Evolutionary conservation across 768 basidiomycete genomes (phyloP).

Genomic region (Hypsizygus marmoreus): DNA sequence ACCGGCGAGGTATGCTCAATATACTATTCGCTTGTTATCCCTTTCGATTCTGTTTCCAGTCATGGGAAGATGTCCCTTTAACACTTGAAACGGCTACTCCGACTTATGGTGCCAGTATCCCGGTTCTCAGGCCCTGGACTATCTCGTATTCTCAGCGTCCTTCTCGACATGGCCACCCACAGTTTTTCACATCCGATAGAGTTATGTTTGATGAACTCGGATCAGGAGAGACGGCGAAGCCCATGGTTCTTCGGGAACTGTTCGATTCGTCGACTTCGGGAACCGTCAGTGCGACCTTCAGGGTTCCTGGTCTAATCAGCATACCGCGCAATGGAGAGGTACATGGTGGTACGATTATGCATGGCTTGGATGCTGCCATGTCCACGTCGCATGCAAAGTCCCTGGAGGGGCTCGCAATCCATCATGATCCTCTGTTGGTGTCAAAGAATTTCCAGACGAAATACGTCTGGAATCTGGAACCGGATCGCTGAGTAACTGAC

Average conservation of each 20-base stretch:
- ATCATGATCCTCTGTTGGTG: too few relatives aligned
- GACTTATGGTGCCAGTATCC: slow-evolving; percentile 35
- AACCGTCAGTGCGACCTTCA: slow-evolving; percentile 29
- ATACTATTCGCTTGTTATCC: too few relatives aligned
- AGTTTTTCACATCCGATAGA: too few relatives aligned
- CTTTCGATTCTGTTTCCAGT: slow-evolving; percentile 18
- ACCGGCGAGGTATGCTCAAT: too few relatives aligned
- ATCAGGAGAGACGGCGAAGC: too few relatives aligned
- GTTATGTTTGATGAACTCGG: too few relatives aligned
- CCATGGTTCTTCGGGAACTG: neutral
- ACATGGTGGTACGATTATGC: slow-evolving; percentile 29
- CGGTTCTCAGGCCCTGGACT: slow-evolving; percentile 34
- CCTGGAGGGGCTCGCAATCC: too few relatives aligned
- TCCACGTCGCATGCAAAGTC: too few relatives aligned
- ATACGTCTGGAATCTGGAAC: too few relatives aligned
- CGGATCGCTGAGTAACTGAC: too few relatives aligned
- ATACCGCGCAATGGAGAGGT: slow-evolving; percentile 26
- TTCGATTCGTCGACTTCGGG: slow-evolving; percentile 16
- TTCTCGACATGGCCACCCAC: neutral
- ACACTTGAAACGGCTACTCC: slow-evolving; percentile 41
- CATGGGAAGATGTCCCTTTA: slow-evolving; percentile 40
- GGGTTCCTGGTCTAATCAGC: slow-evolving; percentile 24
- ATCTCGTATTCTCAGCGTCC: slow-evolving; percentile 1
- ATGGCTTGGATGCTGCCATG: slow-evolving; percentile 21
- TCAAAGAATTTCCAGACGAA: too few relatives aligned